Conservation (phyloP, 2,329 filamentous ascomycete genomes). For the Paecilomyces variotii region DNA sequence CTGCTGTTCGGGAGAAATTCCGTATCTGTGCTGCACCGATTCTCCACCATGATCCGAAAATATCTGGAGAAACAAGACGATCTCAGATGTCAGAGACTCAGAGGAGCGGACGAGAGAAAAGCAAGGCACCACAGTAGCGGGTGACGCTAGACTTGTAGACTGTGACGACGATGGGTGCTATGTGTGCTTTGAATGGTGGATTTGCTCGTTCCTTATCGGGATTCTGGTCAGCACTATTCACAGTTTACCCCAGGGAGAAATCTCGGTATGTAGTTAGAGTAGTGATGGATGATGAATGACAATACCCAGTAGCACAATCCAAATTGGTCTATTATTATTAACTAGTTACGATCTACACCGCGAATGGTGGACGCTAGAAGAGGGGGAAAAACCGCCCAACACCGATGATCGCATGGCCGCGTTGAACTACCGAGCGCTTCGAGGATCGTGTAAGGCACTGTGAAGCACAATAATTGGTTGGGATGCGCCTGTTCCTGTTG, state of each 20-base stretch:
- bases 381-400: not conserved
- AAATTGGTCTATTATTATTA: not conserved
- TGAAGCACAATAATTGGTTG: not conserved
- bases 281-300: not conserved
- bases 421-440: not conserved
- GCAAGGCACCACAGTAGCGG: not conserved
- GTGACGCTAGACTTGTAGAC: not conserved
- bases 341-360: not conserved
- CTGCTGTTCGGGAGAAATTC: not conserved
- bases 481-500: not conserved
- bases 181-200: not conserved
- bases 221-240: too few species aligned
- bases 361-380: not conserved
- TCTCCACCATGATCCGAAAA: not conserved
- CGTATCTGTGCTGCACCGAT: not conserved
- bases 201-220: not conserved
- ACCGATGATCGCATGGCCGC: not conserved
- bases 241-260: too few species aligned
- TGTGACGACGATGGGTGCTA: not conserved
- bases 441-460: not conserved
- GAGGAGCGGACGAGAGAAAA: not conserved
- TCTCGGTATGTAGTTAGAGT: too few species aligned
- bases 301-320: not conserved
- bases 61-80: not conserved
- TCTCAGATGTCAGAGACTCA: not conserved